phyloP scores from a whole-genome alignment of 495 filamentous ascomycete species.

The Penicillium diatomitis region DNA sequence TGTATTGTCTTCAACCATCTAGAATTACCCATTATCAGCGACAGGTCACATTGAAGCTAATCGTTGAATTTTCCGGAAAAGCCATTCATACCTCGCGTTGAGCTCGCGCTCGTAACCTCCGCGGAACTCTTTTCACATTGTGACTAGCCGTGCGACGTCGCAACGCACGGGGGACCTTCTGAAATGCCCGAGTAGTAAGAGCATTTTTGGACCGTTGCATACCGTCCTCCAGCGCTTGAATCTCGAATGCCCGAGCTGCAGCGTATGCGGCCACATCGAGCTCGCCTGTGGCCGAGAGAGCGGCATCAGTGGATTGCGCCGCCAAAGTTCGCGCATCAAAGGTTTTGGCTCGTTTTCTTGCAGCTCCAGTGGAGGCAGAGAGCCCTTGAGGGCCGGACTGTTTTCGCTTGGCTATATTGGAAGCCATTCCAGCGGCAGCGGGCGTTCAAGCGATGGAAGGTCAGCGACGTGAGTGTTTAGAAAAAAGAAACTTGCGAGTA shows the following conservation, averaged over 20 bases:
- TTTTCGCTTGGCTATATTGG: conserved; percentile 30
- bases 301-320: conserved; percentile 60
- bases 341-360: conserved; percentile 56
- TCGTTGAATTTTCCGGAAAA: not conserved
- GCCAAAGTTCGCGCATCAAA: conserved; percentile 62
- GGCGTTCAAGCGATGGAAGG: conserved; percentile 2
- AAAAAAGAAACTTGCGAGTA: conserved; percentile 17
- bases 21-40: not conserved
- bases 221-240: conserved; percentile 68
- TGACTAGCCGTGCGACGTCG: conserved; percentile 85
- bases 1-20: conserved; percentile 87
- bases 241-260: conserved; percentile 76
- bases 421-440: conserved; percentile 24
- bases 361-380: conserved; percentile 16
- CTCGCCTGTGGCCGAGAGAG: conserved; percentile 63
- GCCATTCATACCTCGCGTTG: conserved; percentile 51
- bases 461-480: not conserved
- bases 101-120: conserved; percentile 59
- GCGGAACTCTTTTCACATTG: conserved; percentile 88
- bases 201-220: conserved; percentile 63
- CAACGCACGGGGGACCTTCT: conserved; percentile 76
- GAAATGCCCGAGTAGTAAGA: conserved; percentile 70
- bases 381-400: conserved; percentile 9
- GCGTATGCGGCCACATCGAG: conserved; percentile 77
- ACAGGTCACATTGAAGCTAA: not conserved